These are phyloP conservation scores for Pseudopediastrum boryanum DNA, from an alignment of 139 green algal species.

Conservation along the genomic window DNA sequence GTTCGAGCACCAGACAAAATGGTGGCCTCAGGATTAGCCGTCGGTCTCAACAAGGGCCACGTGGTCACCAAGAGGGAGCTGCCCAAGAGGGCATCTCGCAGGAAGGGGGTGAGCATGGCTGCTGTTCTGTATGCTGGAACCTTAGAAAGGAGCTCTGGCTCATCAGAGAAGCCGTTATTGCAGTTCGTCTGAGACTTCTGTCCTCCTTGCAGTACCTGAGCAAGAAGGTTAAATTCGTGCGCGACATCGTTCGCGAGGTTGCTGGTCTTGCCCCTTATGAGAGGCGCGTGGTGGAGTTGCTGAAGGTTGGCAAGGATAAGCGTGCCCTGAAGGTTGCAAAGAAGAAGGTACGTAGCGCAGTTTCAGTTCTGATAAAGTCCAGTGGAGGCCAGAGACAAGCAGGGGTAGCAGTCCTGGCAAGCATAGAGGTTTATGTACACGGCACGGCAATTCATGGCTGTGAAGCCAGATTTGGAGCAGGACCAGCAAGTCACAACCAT, in stretches of 20 bases:
- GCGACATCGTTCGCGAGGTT: conserved; percentile 91
- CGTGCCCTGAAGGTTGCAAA: conserved; percentile 96
- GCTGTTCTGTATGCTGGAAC: no score
- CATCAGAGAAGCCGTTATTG: no score
- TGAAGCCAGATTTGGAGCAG: no score
- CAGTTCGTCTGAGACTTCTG: no score
- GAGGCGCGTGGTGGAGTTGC: conserved; percentile 91
- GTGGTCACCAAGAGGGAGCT: conserved; percentile 78
- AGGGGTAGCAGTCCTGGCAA: no score
- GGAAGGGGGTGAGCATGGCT: conserved; percentile 79
- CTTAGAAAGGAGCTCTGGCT: no score
- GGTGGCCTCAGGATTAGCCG: conserved; percentile 75
- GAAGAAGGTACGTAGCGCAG: conserved; percentile 87
- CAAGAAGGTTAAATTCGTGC: conserved; percentile 91
- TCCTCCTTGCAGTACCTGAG: conserved; percentile 59
- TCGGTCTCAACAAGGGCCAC: conserved; percentile 90
- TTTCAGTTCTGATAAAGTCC: no score
- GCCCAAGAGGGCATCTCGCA: conserved; percentile 51
- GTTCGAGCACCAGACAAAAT: conserved; percentile 41
- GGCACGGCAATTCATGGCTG: no score
- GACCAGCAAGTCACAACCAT: no score
- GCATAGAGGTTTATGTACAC: no score
- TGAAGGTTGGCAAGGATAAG: conserved; percentile 97
- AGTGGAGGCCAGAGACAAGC: no score
- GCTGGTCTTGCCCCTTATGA: conserved; percentile 94